A percentile compares a stretch with the other conserved stretches of the same genome.
Conservation (phyloP, 345 rosid species). For the Camelina hispida region DNA sequence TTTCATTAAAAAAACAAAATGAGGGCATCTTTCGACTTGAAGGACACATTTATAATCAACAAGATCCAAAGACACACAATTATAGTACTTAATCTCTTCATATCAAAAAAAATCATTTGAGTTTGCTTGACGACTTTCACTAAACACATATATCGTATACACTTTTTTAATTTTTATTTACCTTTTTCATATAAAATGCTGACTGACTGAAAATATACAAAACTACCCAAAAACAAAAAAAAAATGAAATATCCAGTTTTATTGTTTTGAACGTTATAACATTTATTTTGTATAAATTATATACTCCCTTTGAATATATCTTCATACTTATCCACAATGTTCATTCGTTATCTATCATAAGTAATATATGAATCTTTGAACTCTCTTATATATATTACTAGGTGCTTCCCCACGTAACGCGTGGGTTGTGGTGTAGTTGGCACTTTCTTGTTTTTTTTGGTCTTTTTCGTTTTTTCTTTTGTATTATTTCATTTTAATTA, state of each 20-base stretch:
- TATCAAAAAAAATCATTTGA: neutral
- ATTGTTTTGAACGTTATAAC: neutral
- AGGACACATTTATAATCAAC: neutral
- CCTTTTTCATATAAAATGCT: neutral
- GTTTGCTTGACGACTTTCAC: slow-evolving; percentile 26
- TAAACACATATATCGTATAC: neutral
- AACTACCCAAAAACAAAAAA: neutral
- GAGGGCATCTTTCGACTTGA: neutral
- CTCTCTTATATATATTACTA: neutral
- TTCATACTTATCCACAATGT: slow-evolving; percentile 29
- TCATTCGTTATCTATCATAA: slow-evolving; percentile 13
- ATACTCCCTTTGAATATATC: neutral
- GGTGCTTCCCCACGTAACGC: too few species aligned
- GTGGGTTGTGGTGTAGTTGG: too few species aligned
- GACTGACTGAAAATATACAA: neutral
- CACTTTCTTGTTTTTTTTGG: too few species aligned
- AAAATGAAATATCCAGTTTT: neutral
- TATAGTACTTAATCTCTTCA: neutral
- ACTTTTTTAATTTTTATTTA: neutral
- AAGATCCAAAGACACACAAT: slow-evolving; percentile 9
- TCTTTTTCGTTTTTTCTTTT: too few species aligned
- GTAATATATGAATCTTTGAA: neutral
- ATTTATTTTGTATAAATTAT: neutral
- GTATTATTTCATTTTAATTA: too few species aligned
- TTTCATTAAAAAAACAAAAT: neutral